Base-by-base conservation (phyloP, 1,284 basidiomycete species). In the Leccinum huronense region DNA sequence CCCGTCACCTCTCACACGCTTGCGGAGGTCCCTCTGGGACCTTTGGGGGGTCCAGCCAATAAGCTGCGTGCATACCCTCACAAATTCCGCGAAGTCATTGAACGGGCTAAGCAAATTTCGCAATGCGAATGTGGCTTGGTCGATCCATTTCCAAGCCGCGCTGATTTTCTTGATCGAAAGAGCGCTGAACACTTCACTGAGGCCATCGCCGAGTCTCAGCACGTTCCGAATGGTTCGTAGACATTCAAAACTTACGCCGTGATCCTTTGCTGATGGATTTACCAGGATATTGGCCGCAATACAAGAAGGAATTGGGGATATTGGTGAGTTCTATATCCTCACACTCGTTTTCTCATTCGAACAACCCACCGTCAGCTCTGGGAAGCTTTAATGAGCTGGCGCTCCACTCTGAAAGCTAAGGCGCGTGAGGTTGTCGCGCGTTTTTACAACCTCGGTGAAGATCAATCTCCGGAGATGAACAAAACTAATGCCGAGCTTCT, bases 231-330 rank as follows among this genome's bases (percentile, higher is more conserved):
- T 14, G 40, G 40, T 42, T 42, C 5, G 40, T 11, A 42, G 40
- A 11, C 5, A 14, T 11, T 16, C 14, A 14, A 42, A 14, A 42
- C 14, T 42, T 42, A 6, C 14, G 23, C 23, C 4, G 11, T 54
- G 11, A 30, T 30, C 40, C 5, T 42, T 42, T 14, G 11, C 40
- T 42, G 40, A 42, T 16, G 40, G 23, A 42, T 42, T 14, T 42
- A 42, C 40, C 23, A 57, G 57, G 23, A 27, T 57, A 57, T 38
- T 57, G 57, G 57, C 57, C 36, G 10, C 36, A 57, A 38, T 57
- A 57, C n/a, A 57, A 36, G n/a, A 36, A 57, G 9, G 33, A 57
- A 30, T 19, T 57, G 5, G 33, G 33, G 3, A 31, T 57, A 36
- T 27, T 57, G 33, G 55, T 57, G 11, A 57, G 55, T 36, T 36